Evolutionary conservation across 495 filamentous ascomycete genomes (phyloP), one percentile per base, ranked within the genome.

Genomic region (Tuber melanosporum): DNA sequence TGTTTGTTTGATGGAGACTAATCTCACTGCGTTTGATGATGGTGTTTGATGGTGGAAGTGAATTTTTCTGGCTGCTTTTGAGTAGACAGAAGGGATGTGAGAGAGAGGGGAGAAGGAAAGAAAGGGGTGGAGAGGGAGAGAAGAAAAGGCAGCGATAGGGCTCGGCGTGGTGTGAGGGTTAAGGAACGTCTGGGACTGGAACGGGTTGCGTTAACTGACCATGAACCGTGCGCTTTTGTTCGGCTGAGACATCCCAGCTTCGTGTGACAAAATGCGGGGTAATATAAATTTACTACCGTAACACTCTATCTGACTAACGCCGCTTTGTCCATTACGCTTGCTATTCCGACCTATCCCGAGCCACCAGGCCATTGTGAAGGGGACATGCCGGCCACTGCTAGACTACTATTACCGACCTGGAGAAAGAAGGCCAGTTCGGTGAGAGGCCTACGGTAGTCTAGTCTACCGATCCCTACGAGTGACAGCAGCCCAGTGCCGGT

Each of bases 251-350:
- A 66, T 20, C 71, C 78, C 71, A 66, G 77, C 57, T 77, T 80
- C 78, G 78, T 80, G 78, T 80, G 78, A 80, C 77, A 80, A 76
- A 80, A 80, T 80, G 78, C 78, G 78, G 78, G 78, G 78, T 80
- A 80, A 80, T 17, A 80, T 17, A n/a, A n/a, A n/a, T n/a, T n/a
- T n/a, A 36, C 57, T 36, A 32, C 32, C 1, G 32, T 32, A 6
- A 14, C 26, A 36, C 57, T 66, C 57, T 14, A 32, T 66, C 57
- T 66, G 26, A 36, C 32, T 66, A 32, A 66, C 32, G 57, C 57
- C 57, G 57, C n/a, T 57, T 57, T 32, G 57, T 66, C 57, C 17
- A 12, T 36, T 36, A 36, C 14, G 19, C 15, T 36, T 1, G 17
- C 12, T 3, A 66, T 66, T 17, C 57, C 57, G 57, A 66, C 15